Evolutionary conservation across 257 asterid species (phyloP), one percentile per base, ranked within the genome.

Genomic region (Nicotiana obtusifolia): DNA sequence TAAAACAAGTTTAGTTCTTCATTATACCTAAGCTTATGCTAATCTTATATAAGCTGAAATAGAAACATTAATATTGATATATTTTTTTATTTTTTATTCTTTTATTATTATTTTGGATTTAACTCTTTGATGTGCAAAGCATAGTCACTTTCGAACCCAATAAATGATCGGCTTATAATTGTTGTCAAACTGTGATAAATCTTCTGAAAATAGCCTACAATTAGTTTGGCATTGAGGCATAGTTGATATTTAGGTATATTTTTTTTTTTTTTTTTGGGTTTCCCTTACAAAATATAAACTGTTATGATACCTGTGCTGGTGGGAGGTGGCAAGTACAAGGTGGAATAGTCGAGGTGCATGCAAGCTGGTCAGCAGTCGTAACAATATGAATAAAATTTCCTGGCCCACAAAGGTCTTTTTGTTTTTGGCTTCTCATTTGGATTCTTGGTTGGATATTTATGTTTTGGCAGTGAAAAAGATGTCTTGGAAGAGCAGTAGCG

Each of bases 401-500:
- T 80, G 49, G 28, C 16, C 5, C 28, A 35, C 10, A 20, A 41
- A 28, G 1, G n/a, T 64, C 19, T 1, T 64, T 16, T 8, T 56
- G 19, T 35, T 60, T 22, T 33, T 75, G 16, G 78, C 57, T 26
- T 47, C 44, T 82, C 57, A 67, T 65, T 57, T 49, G 60, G 80
- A 64, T 30, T 76, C 37, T 79, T 76, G 56, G 61, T 37, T 78
- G 69, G 77, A 69, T 79, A 83, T 47, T 65, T 79, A 49, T 75
- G 47, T 59, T 66, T 81, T 31, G 79, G 83, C 54, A 31, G 81
- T 33, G 81, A 80, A 82, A 81, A 88, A 61, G 81, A 85, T 84
- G 92, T 84, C 89, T 64, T 52, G 59, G 81, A 87, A 59, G 86
- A 84, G 44, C 54, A 80, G 80, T 1, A 88, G 81, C 64, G 93